Evolutionary conservation across 768 basidiomycete species (phyloP).

Genomic region (Leccinum olivaceopallidum): DNA sequence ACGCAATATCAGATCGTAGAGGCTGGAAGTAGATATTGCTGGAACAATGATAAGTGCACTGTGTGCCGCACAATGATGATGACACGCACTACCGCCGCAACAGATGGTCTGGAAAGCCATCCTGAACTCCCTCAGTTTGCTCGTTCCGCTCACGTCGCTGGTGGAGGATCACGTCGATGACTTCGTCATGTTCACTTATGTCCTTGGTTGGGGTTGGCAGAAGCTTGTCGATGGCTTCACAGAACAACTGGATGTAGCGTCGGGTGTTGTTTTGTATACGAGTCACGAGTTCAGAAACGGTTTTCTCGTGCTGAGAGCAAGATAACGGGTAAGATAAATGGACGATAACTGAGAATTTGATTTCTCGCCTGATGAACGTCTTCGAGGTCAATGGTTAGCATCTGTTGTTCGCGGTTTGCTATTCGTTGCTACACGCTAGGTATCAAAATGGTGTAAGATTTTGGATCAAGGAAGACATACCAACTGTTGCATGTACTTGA

Average conservation of each 20-base stretch:
- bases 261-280: slow-evolving; percentile 84
- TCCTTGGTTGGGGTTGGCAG: slow-evolving; percentile 90
- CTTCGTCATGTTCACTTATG: slow-evolving; percentile 88
- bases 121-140: slow-evolving; percentile 68
- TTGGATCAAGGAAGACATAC: slow-evolving; percentile 46
- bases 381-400: slow-evolving; percentile 85
- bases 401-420: slow-evolving; percentile 91
- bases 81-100: slow-evolving; percentile 89
- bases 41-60: slow-evolving; percentile 18
- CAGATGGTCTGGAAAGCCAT: slow-evolving; percentile 87
- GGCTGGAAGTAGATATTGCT: slow-evolving; percentile 97
- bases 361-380: slow-evolving; percentile 72
- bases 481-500: slow-evolving; percentile 84
- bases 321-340: slow-evolving; percentile 10
- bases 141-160: slow-evolving; percentile 90
- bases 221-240: slow-evolving; percentile 85
- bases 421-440: slow-evolving; percentile 64
- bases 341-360: slow-evolving; percentile 3
- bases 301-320: slow-evolving; percentile 59
- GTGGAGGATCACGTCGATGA: slow-evolving; percentile 95
- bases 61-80: background rate
- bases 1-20: slow-evolving; percentile 65
- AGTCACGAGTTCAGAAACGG: slow-evolving; percentile 69
- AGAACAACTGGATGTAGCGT: slow-evolving; percentile 88
- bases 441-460: slow-evolving; percentile 22